Evolutionary conservation across 805 yeast species (phyloP).

Genomic region (Starmerella kuoi): DNA sequence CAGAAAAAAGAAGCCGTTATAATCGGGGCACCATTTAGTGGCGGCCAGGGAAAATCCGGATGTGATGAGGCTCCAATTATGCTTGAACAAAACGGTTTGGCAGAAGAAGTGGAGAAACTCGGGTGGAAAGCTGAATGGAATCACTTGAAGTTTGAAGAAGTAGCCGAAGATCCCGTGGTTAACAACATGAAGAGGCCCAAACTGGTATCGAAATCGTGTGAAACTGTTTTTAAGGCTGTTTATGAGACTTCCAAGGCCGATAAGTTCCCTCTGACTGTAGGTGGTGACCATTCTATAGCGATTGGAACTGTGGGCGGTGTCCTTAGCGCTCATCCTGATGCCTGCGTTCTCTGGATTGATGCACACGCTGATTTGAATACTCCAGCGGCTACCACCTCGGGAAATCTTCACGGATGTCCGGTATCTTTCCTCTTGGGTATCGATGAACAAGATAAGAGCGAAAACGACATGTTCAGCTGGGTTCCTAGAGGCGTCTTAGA

Average conservation of each 20-base stretch:
- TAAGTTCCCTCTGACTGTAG: conserved; percentile 68
- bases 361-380: conserved; percentile 98
- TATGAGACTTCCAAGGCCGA: conserved; percentile 37
- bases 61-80: conserved; percentile 90
- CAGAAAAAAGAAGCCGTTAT: conserved; percentile 30
- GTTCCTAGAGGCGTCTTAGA: conserved; percentile 49
- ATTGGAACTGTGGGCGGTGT: conserved; percentile 87
- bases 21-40: conserved; percentile 83
- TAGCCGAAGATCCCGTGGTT: conserved; percentile 41
- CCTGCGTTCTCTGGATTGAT: conserved; percentile 89
- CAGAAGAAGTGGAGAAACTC: conserved; percentile 45
- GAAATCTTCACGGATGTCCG: conserved; percentile 95
- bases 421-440: conserved; percentile 82
- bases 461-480: conserved; percentile 73
- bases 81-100: conserved; percentile 59
- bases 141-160: conserved; percentile 26
- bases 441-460: conserved; percentile 44
- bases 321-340: conserved; percentile 64
- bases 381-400: conserved; percentile 67
- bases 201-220: conserved; percentile 62
- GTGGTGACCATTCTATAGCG: conserved; percentile 96
- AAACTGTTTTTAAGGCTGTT: conserved; percentile 51
- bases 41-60: conserved; percentile 90
- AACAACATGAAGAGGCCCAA: conserved; percentile 57
- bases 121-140: conserved; percentile 56